A percentile compares a stretch with the other conserved stretches of the same genome.
These are phyloP conservation scores for Trichosporon faecale DNA, from an alignment of 1,284 basidiomycete species.

Conservation along the genomic window DNA sequence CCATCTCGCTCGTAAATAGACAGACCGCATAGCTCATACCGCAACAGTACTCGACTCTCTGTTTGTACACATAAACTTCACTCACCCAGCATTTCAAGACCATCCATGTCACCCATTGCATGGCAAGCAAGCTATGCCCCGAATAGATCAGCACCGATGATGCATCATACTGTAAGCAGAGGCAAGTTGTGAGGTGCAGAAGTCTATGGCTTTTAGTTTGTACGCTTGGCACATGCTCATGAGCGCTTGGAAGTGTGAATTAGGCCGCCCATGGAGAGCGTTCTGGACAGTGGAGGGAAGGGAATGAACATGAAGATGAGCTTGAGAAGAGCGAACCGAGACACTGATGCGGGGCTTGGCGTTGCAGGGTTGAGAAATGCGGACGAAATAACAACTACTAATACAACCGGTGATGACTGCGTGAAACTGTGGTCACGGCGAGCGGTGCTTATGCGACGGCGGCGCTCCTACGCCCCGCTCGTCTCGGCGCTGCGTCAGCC, in stretches of 20 bases:
- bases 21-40: slow-evolving; percentile 60
- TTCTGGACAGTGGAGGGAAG: background rate
- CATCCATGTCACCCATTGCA: background rate
- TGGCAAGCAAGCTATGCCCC: background rate
- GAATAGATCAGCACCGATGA: background rate
- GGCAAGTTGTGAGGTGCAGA: background rate
- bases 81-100: background rate
- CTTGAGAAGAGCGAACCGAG: background rate
- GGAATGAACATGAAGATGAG: background rate
- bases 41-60: background rate
- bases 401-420: slow-evolving; percentile 7
- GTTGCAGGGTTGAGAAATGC: background rate
- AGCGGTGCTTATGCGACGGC: background rate
- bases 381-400: slow-evolving; percentile 4
- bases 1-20: slow-evolving; percentile 24
- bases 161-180: background rate
- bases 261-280: background rate
- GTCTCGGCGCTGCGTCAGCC: background rate
- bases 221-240: background rate
- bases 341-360: background rate
- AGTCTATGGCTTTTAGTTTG: background rate
- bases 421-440: background rate
- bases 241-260: background rate
- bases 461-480: slow-evolving; percentile 2
- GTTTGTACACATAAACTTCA: background rate